These are phyloP conservation scores for Candida dajiaensis DNA, from an alignment of 805 yeast genomes.

Conservation along the genomic window DNA sequence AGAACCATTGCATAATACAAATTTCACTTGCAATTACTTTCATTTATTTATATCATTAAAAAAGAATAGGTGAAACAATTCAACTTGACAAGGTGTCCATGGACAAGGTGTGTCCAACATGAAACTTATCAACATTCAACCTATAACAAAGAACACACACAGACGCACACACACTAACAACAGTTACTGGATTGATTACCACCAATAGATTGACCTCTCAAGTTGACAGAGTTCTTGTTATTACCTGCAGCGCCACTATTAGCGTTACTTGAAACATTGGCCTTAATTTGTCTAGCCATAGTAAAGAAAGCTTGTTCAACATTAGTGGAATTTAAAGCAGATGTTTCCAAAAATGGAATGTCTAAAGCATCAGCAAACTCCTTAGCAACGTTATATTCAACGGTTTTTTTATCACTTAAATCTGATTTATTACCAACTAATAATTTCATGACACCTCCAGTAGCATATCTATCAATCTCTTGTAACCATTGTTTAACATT, in stretches of 20 bases:
- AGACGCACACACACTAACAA: too few species aligned
- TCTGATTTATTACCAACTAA: constrained; percentile 97
- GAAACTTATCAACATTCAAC: background rate
- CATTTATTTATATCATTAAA: background rate
- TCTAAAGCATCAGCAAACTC: constrained; percentile 95
- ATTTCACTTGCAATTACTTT: background rate
- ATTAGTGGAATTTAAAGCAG: constrained; percentile 90
- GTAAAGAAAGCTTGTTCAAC: constrained; percentile 98
- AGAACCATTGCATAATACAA: background rate
- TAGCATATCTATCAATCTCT: constrained; percentile 97
- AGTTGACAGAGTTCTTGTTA: constrained; percentile 62
- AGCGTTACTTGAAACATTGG: constrained; percentile 72
- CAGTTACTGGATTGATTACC: constrained; percentile 39
- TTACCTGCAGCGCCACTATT: constrained; percentile 27
- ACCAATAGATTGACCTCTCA: constrained; percentile 61
- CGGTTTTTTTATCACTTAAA: constrained; percentile 87
- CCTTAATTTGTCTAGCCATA: constrained; percentile 98
- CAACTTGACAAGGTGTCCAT: background rate
- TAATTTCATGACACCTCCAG: constrained; percentile 93
- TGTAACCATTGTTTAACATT: constrained; percentile 98
- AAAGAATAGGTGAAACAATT: background rate
- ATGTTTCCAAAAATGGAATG: constrained; percentile 93
- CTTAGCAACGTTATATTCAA: constrained; percentile 92
- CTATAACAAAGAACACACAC: too few species aligned
- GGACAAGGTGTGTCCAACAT: too few species aligned